A percentile compares a stretch with the other conserved stretches of the same genome.
Evolutionary conservation across 2,329 filamentous ascomycete species (phyloP).

Genomic region (Exophiala sp.): DNA sequence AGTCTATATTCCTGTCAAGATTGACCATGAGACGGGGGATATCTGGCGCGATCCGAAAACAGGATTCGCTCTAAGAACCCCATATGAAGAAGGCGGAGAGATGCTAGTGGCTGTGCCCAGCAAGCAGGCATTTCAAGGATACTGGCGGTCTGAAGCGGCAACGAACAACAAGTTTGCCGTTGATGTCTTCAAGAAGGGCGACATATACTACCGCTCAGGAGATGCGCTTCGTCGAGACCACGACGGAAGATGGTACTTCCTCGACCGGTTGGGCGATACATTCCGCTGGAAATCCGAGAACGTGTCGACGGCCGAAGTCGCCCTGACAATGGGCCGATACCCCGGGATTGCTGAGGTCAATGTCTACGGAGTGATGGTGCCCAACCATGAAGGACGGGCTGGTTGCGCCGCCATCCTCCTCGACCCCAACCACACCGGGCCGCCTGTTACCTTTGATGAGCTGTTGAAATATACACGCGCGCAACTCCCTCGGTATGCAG

Average conservation of each 20-base stretch:
- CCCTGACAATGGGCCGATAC: slow-evolving; percentile 65
- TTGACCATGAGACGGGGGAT: slow-evolving; percentile 63
- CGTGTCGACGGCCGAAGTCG: slow-evolving; percentile 74
- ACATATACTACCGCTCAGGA: slow-evolving; percentile 79
- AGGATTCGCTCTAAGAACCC: slow-evolving; percentile 58
- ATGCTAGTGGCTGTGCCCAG: slow-evolving; percentile 64
- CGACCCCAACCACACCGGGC: slow-evolving; percentile 39
- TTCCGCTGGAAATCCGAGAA: slow-evolving; percentile 67
- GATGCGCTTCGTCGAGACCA: slow-evolving; percentile 67
- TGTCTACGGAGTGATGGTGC: slow-evolving; percentile 75
- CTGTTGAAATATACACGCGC: slow-evolving; percentile 55
- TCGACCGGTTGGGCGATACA: slow-evolving; percentile 57
- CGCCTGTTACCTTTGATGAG: slow-evolving; percentile 52
- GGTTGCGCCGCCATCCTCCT: slow-evolving; percentile 70
- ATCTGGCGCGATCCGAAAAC: slow-evolving; percentile 61
- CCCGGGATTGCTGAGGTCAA: slow-evolving; percentile 68
- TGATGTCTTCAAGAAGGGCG: slow-evolving; percentile 66
- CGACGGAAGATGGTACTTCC: slow-evolving; percentile 71
- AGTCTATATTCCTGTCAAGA: slow-evolving; percentile 58
- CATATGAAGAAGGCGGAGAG: slow-evolving; percentile 67
- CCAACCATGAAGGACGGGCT: slow-evolving; percentile 74
- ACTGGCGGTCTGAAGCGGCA: slow-evolving; percentile 67
- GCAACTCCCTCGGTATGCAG: slow-evolving; percentile 64
- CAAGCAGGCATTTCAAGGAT: slow-evolving; percentile 67
- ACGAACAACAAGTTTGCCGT: slow-evolving; percentile 68